Evolutionary conservation across 768 basidiomycete genomes (phyloP).

Genomic region (Lactifluus pinguis): DNA sequence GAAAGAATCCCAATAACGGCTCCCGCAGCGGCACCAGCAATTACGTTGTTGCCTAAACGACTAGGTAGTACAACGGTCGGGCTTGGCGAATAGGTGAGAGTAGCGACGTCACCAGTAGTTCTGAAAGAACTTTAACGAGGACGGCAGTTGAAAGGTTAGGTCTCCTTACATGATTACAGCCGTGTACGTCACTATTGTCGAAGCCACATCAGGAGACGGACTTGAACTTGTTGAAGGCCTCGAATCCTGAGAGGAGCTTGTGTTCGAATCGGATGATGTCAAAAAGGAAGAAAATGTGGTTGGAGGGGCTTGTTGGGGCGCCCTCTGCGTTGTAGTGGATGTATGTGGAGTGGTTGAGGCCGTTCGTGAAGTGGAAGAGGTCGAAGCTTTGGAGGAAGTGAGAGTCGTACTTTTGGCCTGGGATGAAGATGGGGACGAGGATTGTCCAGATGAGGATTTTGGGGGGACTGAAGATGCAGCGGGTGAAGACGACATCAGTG

Average conservation of each 20-base stretch:
- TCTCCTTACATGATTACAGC: not conserved
- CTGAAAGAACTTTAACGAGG: not conserved
- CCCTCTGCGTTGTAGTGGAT: too few species aligned
- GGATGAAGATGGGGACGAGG: too few species aligned
- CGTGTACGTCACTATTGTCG: not conserved
- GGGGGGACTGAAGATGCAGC: too few species aligned
- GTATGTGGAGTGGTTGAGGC: too few species aligned
- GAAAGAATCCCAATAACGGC: slow-evolving; percentile 17
- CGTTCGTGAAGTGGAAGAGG: too few species aligned
- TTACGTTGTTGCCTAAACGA: slow-evolving; percentile 15
- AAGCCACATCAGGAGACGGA: not conserved
- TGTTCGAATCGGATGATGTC: not conserved
- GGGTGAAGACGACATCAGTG: too few species aligned
- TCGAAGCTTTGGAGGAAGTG: too few species aligned
- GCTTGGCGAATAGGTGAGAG: slow-evolving; percentile 11
- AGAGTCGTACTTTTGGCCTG: too few species aligned
- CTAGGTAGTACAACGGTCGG: slow-evolving; percentile 15
- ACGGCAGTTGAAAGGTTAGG: not conserved
- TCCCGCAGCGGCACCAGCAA: slow-evolving; percentile 26
- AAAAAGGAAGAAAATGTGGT: not conserved
- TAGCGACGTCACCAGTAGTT: not conserved
- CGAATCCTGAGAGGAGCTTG: not conserved
- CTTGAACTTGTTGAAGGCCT: too few species aligned
- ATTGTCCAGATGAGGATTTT: too few species aligned
- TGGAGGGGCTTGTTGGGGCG: not conserved